Percentiles rank a stretch among this genome's conserved stretches.
phyloP scores from a whole-genome alignment of 768 basidiomycete species.

The Lactarius sp. region DNA sequence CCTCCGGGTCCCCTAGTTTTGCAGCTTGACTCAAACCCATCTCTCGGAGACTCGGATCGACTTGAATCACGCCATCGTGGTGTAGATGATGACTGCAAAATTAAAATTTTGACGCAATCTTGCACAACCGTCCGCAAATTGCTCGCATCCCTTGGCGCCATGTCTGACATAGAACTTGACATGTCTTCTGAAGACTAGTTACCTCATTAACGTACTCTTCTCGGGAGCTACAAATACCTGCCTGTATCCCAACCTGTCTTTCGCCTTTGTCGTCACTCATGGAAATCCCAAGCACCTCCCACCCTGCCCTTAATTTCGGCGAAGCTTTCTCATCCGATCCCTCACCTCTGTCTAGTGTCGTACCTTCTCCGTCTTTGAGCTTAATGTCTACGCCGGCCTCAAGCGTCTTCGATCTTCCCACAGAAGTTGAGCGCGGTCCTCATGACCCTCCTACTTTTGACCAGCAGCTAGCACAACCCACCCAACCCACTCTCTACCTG shows the following conservation, averaged over 20 bases:
- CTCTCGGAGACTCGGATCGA: no score
- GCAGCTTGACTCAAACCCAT: not conserved
- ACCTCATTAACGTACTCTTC: not conserved
- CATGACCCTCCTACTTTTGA: slow-evolving; percentile 54
- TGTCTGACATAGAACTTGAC: not conserved
- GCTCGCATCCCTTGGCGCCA: not conserved
- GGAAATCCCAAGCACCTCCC: not conserved
- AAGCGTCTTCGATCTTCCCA: not conserved
- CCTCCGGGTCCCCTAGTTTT: not conserved
- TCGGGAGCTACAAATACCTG: slow-evolving; percentile 13
- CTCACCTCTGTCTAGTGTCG: not conserved
- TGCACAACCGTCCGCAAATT: slow-evolving; percentile 7
- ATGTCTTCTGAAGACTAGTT: not conserved
- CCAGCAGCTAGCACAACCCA: slow-evolving; percentile 34
- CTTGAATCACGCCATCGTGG: slow-evolving; percentile 17
- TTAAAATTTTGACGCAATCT: slow-evolving; percentile 21
- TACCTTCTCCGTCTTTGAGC: slow-evolving; percentile 4
- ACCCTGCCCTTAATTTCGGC: not conserved
- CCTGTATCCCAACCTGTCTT: not conserved
- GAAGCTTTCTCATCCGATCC: slow-evolving; percentile 1
- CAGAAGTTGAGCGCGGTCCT: slow-evolving; percentile 39
- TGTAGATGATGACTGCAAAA: not conserved
- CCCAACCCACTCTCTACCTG: slow-evolving; percentile 64
- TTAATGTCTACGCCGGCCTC: slow-evolving; percentile 13
- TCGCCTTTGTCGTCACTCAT: not conserved